Base-by-base conservation (phyloP, 2,329 filamentous ascomycete genomes). In the Colletotrichum sp. region DNA sequence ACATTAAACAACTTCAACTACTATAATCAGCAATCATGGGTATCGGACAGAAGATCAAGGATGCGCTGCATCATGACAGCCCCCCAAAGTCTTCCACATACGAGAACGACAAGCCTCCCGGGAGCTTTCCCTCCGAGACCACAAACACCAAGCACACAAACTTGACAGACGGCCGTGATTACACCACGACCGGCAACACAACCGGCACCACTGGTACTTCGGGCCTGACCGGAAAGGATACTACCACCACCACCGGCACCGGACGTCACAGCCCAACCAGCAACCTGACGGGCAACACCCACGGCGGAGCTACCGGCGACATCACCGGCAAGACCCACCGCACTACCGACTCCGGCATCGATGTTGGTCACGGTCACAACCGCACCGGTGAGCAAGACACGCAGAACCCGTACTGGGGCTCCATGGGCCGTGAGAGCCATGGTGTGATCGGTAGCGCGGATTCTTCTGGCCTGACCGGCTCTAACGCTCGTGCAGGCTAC, bases 231-330 rank as follows among this genome's bases (percentile, higher is more conserved):
- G 78, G 78, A 16, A 84, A 78, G 9, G 78, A 77, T 62, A 82
- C 44, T 12, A 49, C 84, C 32, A 85, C 84, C 55, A 90, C 90
- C 81, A 86, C 88, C 32, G 77, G 89, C 77, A 62, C 69, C 5
- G 70, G 77, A 84, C 63, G 29, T 22, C 36, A 66, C 63, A 68
- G 29, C 29, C 44, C 65, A 4, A 68, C 65, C 44, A 62, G 6
- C 67, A 27, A 22, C n/a, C 15, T n/a, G 29, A 59, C 30, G n/a
- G 49, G 36, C 59, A 72, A 68, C 70, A 44, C 27, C 5, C 70
- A 61, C 29, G 70, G 64, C 30, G 62, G 70, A 61, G 62, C 44
- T 8, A 69, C 59, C 39, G 55, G 71, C 8, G 49, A 44, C 16
- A 36, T 70, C 22, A 49, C 52, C 11, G 52, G 69, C 64, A 69